These are phyloP conservation scores for Sporothrix variecibatus DNA, from an alignment of 2,329 filamentous ascomycete species.

Conservation along the genomic window DNA sequence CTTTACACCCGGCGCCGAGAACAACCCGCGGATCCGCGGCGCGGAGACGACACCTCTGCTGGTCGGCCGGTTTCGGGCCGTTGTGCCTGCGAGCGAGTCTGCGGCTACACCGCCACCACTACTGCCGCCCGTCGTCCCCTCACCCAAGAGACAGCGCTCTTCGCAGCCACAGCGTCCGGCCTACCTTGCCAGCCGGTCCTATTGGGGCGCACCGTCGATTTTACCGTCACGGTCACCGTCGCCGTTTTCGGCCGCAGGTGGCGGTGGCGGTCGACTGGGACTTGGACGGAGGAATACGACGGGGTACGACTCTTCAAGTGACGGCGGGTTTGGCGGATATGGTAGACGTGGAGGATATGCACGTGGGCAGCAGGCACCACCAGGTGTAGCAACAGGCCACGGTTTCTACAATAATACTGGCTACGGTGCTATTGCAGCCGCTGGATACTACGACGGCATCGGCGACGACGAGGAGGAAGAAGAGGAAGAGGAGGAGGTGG, in stretches of 20 bases:
- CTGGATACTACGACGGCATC: conserved; percentile 24
- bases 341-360: background rate
- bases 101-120: conserved; percentile 30
- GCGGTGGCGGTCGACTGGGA: background rate
- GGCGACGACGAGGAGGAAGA: conserved; percentile 24
- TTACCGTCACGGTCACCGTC: conserved; percentile 23
- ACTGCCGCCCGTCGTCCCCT: conserved; percentile 33
- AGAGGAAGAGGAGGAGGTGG: conserved; percentile 21
- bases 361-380: background rate
- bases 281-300: background rate
- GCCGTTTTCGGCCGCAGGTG: conserved; percentile 17
- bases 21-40: conserved; percentile 51
- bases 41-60: conserved; percentile 58
- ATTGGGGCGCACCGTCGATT: conserved; percentile 20
- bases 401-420: conserved; percentile 26
- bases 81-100: conserved; percentile 35
- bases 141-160: background rate
- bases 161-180: conserved; percentile 5
- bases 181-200: conserved; percentile 14
- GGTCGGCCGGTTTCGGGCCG: conserved; percentile 66
- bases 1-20: conserved; percentile 66
- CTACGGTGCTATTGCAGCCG: conserved; percentile 25
- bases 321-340: background rate
- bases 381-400: background rate
- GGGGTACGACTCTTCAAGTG: background rate